These are phyloP conservation scores for Phialophora expanda DNA, from an alignment of 2,329 filamentous ascomycete species.

Conservation along the genomic window DNA sequence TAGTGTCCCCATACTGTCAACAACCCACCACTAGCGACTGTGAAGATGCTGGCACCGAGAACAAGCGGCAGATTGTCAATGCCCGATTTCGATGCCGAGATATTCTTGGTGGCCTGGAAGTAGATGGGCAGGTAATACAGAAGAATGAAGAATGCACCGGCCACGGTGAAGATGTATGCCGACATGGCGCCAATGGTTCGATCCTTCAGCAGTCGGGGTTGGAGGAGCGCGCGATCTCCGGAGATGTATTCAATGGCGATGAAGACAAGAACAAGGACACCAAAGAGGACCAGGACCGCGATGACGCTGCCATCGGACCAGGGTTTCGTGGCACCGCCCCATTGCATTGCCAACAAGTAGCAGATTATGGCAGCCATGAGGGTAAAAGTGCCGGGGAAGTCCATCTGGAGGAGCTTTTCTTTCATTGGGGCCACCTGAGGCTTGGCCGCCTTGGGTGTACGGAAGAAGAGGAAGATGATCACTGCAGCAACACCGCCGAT, in stretches of 20 bases:
- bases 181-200: slow-evolving; percentile 46
- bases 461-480: slow-evolving; percentile 42
- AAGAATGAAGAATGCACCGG: slow-evolving; percentile 46
- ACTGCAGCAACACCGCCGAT: slow-evolving; percentile 41
- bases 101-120: slow-evolving; percentile 52
- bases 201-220: slow-evolving; percentile 46
- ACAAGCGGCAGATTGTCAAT: slow-evolving; percentile 53
- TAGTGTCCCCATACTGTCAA: slow-evolving; percentile 42
- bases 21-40: slow-evolving; percentile 44
- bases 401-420: slow-evolving; percentile 53
- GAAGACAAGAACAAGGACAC: slow-evolving; percentile 46
- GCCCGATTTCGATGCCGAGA: slow-evolving; percentile 46
- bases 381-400: slow-evolving; percentile 51
- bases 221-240: slow-evolving; percentile 51
- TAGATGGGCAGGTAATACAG: slow-evolving; percentile 57
- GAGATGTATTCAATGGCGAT: slow-evolving; percentile 45
- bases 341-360: slow-evolving; percentile 56
- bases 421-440: slow-evolving; percentile 38
- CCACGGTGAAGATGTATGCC: slow-evolving; percentile 47
- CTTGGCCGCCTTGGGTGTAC: slow-evolving; percentile 37
- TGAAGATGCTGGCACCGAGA: slow-evolving; percentile 44
- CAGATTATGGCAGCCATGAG: slow-evolving; percentile 49
- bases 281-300: slow-evolving; percentile 53
- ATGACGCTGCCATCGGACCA: slow-evolving; percentile 52
- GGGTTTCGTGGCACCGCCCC: slow-evolving; percentile 47